Conservation (phyloP, 352 stramenopile genomes). For the Globisporangium ultimum region DNA sequence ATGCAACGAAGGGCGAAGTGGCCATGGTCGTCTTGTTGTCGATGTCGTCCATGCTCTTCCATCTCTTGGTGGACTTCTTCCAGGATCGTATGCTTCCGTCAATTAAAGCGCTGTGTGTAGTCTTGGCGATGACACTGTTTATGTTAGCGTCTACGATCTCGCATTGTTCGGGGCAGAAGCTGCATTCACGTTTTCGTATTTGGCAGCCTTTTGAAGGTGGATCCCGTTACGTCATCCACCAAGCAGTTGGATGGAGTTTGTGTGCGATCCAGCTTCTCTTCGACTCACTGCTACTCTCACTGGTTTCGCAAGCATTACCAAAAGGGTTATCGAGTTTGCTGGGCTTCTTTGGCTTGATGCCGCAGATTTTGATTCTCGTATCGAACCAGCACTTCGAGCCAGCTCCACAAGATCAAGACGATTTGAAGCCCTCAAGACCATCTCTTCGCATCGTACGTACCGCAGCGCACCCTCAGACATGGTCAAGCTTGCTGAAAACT, state of each 20-base stretch:
- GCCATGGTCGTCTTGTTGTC: slow-evolving; percentile 39
- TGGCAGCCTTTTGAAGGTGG: slow-evolving; percentile 57
- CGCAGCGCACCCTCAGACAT: slow-evolving; percentile 2
- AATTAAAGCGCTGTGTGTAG: slow-evolving; percentile 14
- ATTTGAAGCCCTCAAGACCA: too few relatives aligned
- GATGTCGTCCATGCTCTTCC: slow-evolving; percentile 31
- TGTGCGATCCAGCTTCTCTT: slow-evolving; percentile 48
- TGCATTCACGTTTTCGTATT: slow-evolving; percentile 23
- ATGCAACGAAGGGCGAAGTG: slow-evolving; percentile 23
- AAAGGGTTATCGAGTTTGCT: slow-evolving; percentile 28
- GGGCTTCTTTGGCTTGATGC: slow-evolving; percentile 29
- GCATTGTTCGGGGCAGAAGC: slow-evolving; percentile 28
- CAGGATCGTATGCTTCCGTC: slow-evolving; percentile 16
- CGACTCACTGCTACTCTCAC: slow-evolving; percentile 36
- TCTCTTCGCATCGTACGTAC: too few relatives aligned
- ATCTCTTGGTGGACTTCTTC: slow-evolving; percentile 36
- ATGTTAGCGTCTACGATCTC: slow-evolving; percentile 25
- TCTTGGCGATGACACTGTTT: slow-evolving; percentile 27
- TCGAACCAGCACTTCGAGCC: slow-evolving; percentile 37
- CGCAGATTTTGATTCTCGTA: slow-evolving; percentile 30
- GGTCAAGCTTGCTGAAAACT: slow-evolving; percentile 19
- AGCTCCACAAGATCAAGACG: neutral
- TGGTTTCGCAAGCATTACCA: slow-evolving; percentile 21
- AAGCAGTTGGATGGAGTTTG: slow-evolving; percentile 52
- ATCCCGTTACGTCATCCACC: slow-evolving; percentile 36